Conservation (phyloP, 306 rosid species). For the Pachyrhizus erosus region DNA sequence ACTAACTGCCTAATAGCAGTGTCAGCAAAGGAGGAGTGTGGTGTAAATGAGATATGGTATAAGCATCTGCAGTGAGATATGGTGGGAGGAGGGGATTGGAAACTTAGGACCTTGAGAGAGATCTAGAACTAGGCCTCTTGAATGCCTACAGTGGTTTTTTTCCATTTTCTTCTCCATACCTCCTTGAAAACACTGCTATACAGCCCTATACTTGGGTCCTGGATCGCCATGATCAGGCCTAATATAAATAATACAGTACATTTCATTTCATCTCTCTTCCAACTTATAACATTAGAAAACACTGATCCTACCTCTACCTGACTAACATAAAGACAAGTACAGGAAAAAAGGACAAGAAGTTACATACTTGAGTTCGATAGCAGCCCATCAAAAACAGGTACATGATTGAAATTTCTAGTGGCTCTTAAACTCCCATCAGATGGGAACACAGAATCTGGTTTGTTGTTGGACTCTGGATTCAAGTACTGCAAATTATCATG, state of each 20-base stretch:
- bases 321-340: neutral
- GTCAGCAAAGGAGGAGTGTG: neutral
- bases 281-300: neutral
- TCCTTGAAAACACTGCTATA: neutral
- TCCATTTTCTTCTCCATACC: neutral
- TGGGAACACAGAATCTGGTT: conserved; percentile 61
- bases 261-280: neutral
- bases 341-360: conserved; percentile 8
- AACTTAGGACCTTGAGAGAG: neutral
- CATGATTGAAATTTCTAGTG: conserved; percentile 55
- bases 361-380: conserved; percentile 63
- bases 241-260: neutral
- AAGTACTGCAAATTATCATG: conserved; percentile 71
- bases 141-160: neutral
- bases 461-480: conserved; percentile 60
- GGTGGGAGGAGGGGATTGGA: neutral
- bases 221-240: neutral
- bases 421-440: conserved; percentile 60
- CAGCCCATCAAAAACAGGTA: conserved; percentile 75
- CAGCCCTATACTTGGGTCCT: neutral
- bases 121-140: neutral
- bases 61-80: neutral
- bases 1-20: neutral
- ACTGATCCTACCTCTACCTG: neutral
- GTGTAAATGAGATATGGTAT: neutral